These are phyloP conservation scores for Polychytrium aggregatum DNA, from an alignment of 192 early-diverging fungal species.

Conservation along the genomic window DNA sequence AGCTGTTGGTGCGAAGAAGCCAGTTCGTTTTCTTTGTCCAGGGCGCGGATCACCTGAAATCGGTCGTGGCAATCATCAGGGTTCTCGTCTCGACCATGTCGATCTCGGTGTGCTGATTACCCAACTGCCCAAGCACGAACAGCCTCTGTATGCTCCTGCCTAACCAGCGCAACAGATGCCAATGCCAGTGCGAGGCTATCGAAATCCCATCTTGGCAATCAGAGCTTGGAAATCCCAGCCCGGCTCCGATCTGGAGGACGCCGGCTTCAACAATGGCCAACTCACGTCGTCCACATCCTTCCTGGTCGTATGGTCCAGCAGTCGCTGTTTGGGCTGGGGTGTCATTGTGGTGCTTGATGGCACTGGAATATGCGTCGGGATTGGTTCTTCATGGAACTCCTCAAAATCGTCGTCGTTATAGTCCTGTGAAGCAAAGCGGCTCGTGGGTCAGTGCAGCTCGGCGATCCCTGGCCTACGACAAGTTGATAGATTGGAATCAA, in stretches of 20 bases:
- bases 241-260: too few relatives aligned
- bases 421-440: constrained; percentile 4
- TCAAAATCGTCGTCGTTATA: constrained; percentile 36
- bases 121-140: not conserved
- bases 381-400: constrained; percentile 24
- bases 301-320: not conserved
- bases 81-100: not conserved
- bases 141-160: not conserved
- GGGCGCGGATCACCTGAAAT: constrained; percentile 23
- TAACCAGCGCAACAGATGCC: constrained; percentile 1
- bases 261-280: too few relatives aligned
- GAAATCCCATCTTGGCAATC: not conserved
- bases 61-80: not conserved
- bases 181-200: not conserved
- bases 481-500: not conserved
- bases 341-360: not conserved
- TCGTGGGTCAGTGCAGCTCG: not conserved
- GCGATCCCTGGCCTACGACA: not conserved
- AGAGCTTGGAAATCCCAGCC: too few relatives aligned
- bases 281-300: not conserved
- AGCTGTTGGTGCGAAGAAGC: constrained; percentile 15
- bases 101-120: not conserved
- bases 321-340: not conserved
- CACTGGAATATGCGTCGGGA: not conserved
- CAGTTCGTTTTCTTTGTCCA: constrained; percentile 31